These are phyloP conservation scores for Passiflora organensis DNA, from an alignment of 345 rosid genomes.

Conservation along the genomic window DNA sequence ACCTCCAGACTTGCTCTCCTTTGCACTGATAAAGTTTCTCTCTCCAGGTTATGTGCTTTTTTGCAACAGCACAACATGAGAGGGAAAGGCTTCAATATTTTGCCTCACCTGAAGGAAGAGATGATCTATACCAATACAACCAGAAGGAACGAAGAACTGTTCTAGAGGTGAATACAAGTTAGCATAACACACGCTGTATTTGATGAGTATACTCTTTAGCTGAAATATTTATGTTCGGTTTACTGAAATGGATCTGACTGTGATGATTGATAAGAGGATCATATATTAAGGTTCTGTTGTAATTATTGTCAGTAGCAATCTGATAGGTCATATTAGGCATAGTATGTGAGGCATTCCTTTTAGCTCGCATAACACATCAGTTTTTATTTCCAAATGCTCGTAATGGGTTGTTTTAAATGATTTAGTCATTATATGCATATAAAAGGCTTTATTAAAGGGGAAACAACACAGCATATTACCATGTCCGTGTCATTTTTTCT, in stretches of 20 bases:
- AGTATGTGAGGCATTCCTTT: too few relatives aligned
- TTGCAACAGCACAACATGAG: constrained; percentile 75
- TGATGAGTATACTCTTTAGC: too few relatives aligned
- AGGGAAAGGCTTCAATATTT: constrained; percentile 85
- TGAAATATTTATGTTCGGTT: background rate
- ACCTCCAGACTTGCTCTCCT: background rate
- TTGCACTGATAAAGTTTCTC: constrained; percentile 3
- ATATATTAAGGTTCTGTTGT: background rate
- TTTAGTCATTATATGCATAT: too few relatives aligned
- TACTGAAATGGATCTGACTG: background rate
- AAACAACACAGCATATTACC: too few relatives aligned
- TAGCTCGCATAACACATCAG: too few relatives aligned
- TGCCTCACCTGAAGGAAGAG: constrained; percentile 86
- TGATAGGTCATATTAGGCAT: background rate
- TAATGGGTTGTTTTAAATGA: too few relatives aligned
- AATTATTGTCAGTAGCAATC: background rate
- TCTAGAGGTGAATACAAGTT: constrained; percentile 54
- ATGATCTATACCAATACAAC: constrained; percentile 89
- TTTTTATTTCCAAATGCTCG: too few relatives aligned
- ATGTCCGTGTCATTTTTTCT: too few relatives aligned
- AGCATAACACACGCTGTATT: too few relatives aligned
- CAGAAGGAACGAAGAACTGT: constrained; percentile 87
- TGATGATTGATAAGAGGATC: background rate
- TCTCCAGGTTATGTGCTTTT: constrained; percentile 79
- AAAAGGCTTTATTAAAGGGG: too few relatives aligned